Percentiles rank a stretch among this genome's conserved stretches.
Conservation (phyloP, 208 protist genomes). For the Crithidia sp. region DNA sequence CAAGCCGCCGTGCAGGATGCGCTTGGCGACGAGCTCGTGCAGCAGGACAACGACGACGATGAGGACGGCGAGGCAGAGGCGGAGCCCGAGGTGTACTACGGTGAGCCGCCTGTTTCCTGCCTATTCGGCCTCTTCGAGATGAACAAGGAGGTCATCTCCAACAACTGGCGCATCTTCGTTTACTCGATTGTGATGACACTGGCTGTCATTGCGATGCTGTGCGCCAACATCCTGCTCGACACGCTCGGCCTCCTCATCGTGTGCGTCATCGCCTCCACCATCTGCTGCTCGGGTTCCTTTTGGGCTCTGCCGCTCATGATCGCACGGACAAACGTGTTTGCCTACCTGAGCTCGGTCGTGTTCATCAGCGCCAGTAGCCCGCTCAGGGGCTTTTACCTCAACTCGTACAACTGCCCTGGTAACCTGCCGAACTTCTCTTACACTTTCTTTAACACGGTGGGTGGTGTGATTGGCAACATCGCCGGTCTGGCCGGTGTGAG, state of each 20-base stretch:
- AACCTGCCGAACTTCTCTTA: constrained; percentile 54
- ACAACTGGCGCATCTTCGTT: constrained; percentile 30
- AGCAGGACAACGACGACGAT: neutral
- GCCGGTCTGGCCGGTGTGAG: constrained; percentile 50
- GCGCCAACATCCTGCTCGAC: constrained; percentile 32
- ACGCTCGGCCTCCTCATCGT: constrained; percentile 36
- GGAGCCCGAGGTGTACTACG: constrained; percentile 21
- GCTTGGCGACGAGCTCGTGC: neutral
- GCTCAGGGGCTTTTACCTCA: constrained; percentile 55
- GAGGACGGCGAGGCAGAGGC: constrained; percentile 2
- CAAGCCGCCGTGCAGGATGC: constrained; percentile 1
- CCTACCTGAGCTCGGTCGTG: constrained; percentile 27
- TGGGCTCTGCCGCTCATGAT: constrained; percentile 40
- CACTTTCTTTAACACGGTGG: constrained; percentile 58
- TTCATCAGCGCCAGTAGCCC: constrained; percentile 57
- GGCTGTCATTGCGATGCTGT: constrained; percentile 34
- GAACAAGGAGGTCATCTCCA: constrained; percentile 25
- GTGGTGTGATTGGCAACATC: constrained; percentile 43
- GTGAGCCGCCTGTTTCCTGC: constrained; percentile 17
- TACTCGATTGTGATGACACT: constrained; percentile 40
- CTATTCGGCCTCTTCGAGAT: constrained; percentile 32
- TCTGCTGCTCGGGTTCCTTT: constrained; percentile 27
- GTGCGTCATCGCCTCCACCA: constrained; percentile 24
- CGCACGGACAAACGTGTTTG: constrained; percentile 39
- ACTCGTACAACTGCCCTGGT: constrained; percentile 34